Conservation (phyloP, 2,329 filamentous ascomycete genomes). For the Fusarium sp. region DNA sequence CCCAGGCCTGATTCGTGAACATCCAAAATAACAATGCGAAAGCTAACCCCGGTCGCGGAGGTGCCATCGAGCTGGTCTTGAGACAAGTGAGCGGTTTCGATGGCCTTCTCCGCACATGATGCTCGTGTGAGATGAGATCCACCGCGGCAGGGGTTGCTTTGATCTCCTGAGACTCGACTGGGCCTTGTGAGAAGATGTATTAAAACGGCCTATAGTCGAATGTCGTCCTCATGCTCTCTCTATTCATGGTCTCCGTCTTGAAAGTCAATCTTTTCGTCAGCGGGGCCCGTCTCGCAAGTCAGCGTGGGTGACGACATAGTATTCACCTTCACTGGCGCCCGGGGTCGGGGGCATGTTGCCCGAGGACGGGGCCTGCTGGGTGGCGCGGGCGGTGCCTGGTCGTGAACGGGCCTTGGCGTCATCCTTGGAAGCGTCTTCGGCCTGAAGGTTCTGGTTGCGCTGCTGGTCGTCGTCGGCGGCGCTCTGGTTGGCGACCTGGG, state of each 20-base stretch:
- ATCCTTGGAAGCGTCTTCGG: constrained; percentile 39
- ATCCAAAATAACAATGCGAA: constrained; percentile 17
- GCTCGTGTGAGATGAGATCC: constrained; percentile 14
- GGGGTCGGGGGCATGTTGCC: constrained; percentile 71
- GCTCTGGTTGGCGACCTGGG: constrained; percentile 21
- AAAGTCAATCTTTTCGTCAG: constrained; percentile 45
- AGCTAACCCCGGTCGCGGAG: constrained; percentile 21
- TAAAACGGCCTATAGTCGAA: constrained; percentile 20
- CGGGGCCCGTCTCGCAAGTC: constrained; percentile 46
- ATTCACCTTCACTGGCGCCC: constrained; percentile 73
- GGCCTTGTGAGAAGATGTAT: constrained; percentile 25
- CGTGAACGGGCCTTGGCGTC: constrained; percentile 59
- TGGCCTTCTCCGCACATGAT: constrained; percentile 16
- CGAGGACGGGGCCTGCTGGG: constrained; percentile 63
- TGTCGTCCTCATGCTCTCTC: constrained; percentile 26
- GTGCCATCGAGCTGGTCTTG: constrained; percentile 21
- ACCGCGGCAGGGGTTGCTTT: constrained; percentile 15
- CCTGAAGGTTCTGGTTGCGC: constrained; percentile 22
- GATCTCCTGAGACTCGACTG: constrained; percentile 6
- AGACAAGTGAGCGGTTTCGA: constrained; percentile 30
- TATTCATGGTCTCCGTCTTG: constrained; percentile 55
- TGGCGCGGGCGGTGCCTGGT: constrained; percentile 65
- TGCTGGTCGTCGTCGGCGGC: constrained; percentile 29
- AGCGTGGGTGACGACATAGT: constrained; percentile 53
- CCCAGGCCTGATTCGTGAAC: constrained; percentile 22